Conservation (phyloP, 106 monocot genomes). For the Gastrodia elata region DNA sequence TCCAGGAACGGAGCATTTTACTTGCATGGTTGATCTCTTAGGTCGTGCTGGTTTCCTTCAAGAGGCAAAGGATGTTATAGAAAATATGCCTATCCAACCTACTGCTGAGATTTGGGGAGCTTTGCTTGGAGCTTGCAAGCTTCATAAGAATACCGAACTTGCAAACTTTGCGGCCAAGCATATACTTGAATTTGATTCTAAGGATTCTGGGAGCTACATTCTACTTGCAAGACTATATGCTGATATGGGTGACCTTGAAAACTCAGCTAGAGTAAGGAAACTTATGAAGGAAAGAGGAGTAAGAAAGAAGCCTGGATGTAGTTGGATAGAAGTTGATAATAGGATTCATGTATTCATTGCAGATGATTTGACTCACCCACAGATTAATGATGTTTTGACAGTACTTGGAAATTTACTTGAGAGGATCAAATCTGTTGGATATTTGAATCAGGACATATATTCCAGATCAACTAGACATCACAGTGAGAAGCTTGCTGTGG, state of each 20-base stretch:
- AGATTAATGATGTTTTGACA: constrained; percentile 38
- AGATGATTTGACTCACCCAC: constrained; percentile 54
- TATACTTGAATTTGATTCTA: constrained; percentile 43
- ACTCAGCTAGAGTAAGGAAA: constrained; percentile 56
- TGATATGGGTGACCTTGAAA: constrained; percentile 45
- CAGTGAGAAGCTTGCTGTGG: constrained; percentile 74
- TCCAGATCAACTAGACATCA: constrained; percentile 30
- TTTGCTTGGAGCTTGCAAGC: constrained; percentile 75
- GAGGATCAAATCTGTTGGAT: constrained; percentile 38
- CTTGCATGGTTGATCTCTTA: constrained; percentile 92
- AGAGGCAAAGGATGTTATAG: constrained; percentile 65
- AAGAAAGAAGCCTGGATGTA: constrained; percentile 73
- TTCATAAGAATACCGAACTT: constrained; percentile 45
- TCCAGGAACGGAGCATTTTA: constrained; percentile 66
- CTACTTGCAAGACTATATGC: constrained; percentile 69
- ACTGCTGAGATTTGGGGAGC: constrained; percentile 78
- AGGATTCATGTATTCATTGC: constrained; percentile 64
- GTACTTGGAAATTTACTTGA: constrained; percentile 31
- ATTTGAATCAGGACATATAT: constrained; percentile 13
- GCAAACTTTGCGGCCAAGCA: constrained; percentile 59
- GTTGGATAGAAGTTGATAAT: constrained; percentile 78
- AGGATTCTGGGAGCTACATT: constrained; percentile 76
- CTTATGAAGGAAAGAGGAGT: constrained; percentile 80
- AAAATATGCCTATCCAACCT: constrained; percentile 52
- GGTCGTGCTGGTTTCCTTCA: constrained; percentile 59